Base-by-base conservation (phyloP, 208 protist species). In the Acanthamoeba healyi region DNA sequence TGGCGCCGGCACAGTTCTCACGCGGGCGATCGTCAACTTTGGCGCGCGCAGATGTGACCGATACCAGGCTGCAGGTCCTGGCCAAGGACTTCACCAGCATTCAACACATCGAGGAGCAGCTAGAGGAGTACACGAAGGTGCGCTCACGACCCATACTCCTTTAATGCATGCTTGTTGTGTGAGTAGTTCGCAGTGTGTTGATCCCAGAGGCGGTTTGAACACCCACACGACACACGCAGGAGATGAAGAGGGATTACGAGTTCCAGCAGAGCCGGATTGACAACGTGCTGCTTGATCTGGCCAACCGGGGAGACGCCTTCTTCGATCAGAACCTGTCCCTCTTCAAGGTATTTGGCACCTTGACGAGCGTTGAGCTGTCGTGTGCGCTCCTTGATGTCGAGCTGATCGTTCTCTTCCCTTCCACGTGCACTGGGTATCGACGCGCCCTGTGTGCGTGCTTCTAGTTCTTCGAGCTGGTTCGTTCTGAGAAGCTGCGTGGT, bases 261-360 rank as follows among this genome's bases (percentile, higher is more conserved):
- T 74, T 90, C 26, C 86, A 94, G 36, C 72, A 94, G 38, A 49
- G 92, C 26, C 70, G 84, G 40, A 94, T 96, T 34, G 95, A 96
- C 22, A 94, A 94, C 6, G 67, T 95, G 12, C 32, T 96, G 0
- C 38, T 94, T 12, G 89, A 92, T n/a, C 91, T 96, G 40, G 92
- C 94, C 54, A 89, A 67, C 29, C 44, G 93, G 19, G 95, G 93
- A 2, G 81, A 95, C 61, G 29, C 32, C 34, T 96, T 96, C n/a
- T 40, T 96, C 2, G 95, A 96, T 32, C 34, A 96, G 24, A 2
- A 93, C 24, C 87, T 94, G 36, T 40, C 58, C 26, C 46, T 95
- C 0, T 44, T 19, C 22, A 94, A 95, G 34, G 72, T 72, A 26
- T 38, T 36, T 32, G 7, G 56, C 26, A 24, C 56, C 56, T 24